A percentile compares a stretch with the other conserved stretches of the same genome.
phyloP scores from a whole-genome alignment of 2,329 filamentous ascomycete species.

The Amauroascus niger region DNA sequence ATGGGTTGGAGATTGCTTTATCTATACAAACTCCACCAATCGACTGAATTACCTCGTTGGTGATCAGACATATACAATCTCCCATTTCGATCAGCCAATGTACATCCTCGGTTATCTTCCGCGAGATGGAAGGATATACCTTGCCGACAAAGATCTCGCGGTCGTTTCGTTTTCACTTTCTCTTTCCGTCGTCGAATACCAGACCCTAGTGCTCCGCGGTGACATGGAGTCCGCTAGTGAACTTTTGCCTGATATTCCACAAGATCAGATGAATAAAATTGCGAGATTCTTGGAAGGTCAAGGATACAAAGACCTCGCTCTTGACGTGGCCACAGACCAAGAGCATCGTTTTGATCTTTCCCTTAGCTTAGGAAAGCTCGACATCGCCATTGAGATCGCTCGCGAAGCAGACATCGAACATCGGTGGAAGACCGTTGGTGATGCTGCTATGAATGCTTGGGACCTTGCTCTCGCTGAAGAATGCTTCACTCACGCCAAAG shows the following conservation, averaged over 20 bases:
- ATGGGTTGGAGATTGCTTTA: constrained; percentile 98
- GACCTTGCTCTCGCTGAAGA: constrained; percentile 80
- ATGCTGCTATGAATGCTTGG: constrained; percentile 79
- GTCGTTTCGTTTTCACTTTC: constrained; percentile 86
- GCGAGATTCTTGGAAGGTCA: constrained; percentile 95
- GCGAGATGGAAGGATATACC: constrained; percentile 86
- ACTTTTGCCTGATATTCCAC: constrained; percentile 70
- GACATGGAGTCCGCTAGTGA: constrained; percentile 88
- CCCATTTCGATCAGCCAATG: constrained; percentile 91
- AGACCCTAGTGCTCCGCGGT: constrained; percentile 85
- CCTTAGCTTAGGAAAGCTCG: constrained; percentile 68
- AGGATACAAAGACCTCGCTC: constrained; percentile 87
- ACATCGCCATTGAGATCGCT: constrained; percentile 77
- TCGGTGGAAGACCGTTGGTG: constrained; percentile 96
- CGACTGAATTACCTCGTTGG: constrained; percentile 95
- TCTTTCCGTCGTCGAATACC: constrained; percentile 88
- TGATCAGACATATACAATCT: constrained; percentile 94
- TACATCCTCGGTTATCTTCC: constrained; percentile 94
- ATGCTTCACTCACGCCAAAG: constrained; percentile 84
- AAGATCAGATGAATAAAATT: constrained; percentile 96
- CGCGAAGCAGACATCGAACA: constrained; percentile 78
- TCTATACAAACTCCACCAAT: constrained; percentile 96
- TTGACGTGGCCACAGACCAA: constrained; percentile 86
- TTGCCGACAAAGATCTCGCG: constrained; percentile 89
- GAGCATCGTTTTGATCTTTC: constrained; percentile 97